Evolutionary conservation across 352 stramenopile species (phyloP).

Genomic region (Phytophthora quininea): DNA sequence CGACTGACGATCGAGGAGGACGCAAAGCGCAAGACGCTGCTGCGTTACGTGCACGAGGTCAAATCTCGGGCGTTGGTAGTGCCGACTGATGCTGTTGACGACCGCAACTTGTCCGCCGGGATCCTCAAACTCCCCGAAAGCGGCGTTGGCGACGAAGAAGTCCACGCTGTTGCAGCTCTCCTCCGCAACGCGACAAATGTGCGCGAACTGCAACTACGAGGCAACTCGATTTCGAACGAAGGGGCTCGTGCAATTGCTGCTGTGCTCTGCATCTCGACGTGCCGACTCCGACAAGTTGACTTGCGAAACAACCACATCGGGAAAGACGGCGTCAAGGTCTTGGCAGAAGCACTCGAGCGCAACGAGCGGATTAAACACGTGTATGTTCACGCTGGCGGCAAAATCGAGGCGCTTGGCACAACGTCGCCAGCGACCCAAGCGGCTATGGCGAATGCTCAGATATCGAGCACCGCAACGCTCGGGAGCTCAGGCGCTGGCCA

Average conservation of each 20-base stretch:
- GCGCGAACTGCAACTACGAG: conserved; percentile 92
- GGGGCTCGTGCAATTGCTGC: conserved; percentile 93
- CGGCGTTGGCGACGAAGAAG: conserved; percentile 94
- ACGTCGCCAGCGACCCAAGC: conserved; percentile 40
- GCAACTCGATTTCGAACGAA: conserved; percentile 92
- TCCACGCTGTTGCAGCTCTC: conserved; percentile 94
- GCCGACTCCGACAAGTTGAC: conserved; percentile 88
- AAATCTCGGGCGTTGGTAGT: conserved; percentile 70
- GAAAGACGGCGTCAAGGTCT: conserved; percentile 91
- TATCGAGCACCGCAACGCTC: conserved; percentile 41
- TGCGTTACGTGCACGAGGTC: conserved; percentile 95
- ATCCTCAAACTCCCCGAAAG: conserved; percentile 88
- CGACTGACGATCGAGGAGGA: conserved; percentile 92
- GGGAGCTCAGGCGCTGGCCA: conserved; percentile 19
- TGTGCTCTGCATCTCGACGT: conserved; percentile 83
- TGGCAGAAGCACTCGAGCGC: conserved; percentile 94
- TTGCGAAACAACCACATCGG: conserved; percentile 92
- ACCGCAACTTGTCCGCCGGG: conserved; percentile 12
- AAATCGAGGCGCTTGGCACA: conserved; percentile 94
- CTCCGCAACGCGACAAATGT: conserved; percentile 90
- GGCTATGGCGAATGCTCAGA: conserved; percentile 55
- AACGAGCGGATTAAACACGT: conserved; percentile 94
- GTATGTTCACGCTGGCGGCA: conserved; percentile 95
- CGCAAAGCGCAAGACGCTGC: conserved; percentile 94
- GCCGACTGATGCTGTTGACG: conserved; percentile 10